Evolutionary conservation across 1,139 yeast genomes (phyloP), one percentile per base, ranked within the genome.

Genomic region (Zygosaccharomyces sapae): DNA sequence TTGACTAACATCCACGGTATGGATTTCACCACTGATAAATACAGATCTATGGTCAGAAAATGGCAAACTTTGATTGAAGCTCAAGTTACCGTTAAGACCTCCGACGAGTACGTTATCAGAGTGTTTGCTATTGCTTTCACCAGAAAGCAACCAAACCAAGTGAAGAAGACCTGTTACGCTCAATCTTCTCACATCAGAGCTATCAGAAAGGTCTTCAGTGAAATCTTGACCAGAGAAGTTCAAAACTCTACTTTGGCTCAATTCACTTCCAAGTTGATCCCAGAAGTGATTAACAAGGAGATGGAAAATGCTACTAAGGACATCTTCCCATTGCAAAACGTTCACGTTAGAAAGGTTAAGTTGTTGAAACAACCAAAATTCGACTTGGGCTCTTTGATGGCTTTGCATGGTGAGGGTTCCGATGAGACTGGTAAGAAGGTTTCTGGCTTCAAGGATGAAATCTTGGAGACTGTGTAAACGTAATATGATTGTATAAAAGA

Each of bases 1-100:
- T 79, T 86, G 71, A 86, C 95, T 78, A 86, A 86, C 88, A 86
- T 86, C 88, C 94, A 86, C 81, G 95, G 95, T 69, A 75, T 86
- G 76, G 89, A 85, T 77, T 85, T 86, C 81, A 86, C 95, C 68
- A 80, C 89, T 59, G 95, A 86, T 79, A 86, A 86, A 80, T 76
- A 86, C 70, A 82, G 90, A 76, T 86, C 95, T 53, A 80, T 86
- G 73, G 95, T 86, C 56, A 85, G 95, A 80, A 86, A 86, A 76
- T 86, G 95, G 95, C 95, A 86, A 77, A 80, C 94, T 61, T 77
- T 86, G 74, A 87, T 86, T 63, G 95, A 86, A 79, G 88, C 90
- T 68, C 83, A 84, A 73, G 92, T 86, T 65, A 86, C 95, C 63
- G 95, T 85, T 69, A 86, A 86, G 85, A 86, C 95, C 67, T 73